phyloP scores from a whole-genome alignment of 225 moss, liverwort and hornwort genomes.

The Rhytidiadelphus loreus region DNA sequence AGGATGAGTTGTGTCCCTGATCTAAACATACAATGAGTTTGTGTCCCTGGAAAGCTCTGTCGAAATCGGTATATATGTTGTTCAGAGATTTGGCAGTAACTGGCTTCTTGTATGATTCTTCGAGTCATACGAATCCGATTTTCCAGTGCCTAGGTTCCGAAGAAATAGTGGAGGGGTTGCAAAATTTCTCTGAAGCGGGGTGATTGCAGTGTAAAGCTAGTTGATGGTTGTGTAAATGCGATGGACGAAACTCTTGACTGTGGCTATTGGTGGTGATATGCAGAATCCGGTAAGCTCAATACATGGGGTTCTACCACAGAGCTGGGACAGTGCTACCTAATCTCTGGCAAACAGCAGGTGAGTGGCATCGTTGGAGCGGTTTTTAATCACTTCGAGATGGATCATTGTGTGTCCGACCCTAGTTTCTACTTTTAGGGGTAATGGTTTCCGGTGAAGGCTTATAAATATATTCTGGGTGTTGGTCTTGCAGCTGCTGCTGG shows the following conservation, averaged over 20 bases:
- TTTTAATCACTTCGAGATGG: not conserved
- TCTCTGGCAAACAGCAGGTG: constrained; percentile 72
- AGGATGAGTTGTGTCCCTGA: not conserved
- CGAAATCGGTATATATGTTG: not conserved
- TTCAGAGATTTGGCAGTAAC: not conserved
- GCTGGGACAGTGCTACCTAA: constrained; percentile 68
- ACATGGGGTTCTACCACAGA: constrained; percentile 92
- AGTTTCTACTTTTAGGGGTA: not conserved
- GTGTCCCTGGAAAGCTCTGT: not conserved
- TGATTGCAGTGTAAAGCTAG: not conserved
- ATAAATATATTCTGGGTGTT: not conserved
- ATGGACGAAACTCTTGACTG: not conserved
- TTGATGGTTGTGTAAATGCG: not conserved
- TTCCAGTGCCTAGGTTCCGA: not conserved
- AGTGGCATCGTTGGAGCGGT: not conserved
- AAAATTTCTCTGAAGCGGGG: not conserved
- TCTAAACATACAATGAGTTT: not conserved
- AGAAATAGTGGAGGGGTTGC: not conserved
- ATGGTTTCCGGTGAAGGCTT: not conserved
- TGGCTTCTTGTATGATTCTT: not conserved
- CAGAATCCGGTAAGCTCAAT: constrained; percentile 87
- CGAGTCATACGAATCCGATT: not conserved
- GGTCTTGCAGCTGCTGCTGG: not conserved
- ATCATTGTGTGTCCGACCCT: not conserved
- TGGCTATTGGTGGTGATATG: constrained; percentile 9